These are phyloP conservation scores for Xylaria intraflava DNA, from an alignment of 495 filamentous ascomycete genomes.

Conservation along the genomic window DNA sequence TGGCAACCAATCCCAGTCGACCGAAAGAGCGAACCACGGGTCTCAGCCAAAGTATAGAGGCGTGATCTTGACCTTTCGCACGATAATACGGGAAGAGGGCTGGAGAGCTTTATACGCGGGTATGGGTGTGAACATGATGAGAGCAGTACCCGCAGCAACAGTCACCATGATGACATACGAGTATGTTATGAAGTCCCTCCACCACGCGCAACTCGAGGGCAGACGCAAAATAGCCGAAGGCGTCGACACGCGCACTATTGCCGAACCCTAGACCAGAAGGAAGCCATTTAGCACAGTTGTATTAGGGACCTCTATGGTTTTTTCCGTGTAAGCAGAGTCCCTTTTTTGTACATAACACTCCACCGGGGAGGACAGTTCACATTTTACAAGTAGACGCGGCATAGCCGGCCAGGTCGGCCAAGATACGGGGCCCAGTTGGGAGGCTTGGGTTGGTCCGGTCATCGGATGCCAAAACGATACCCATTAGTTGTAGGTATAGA, in stretches of 20 bases:
- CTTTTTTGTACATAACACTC: slow-evolving; percentile 6
- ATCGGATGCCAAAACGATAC: slow-evolving; percentile 7
- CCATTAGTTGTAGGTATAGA: slow-evolving; percentile 10
- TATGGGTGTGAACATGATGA: slow-evolving; percentile 96
- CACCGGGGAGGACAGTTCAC: not conserved
- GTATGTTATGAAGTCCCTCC: slow-evolving; percentile 58
- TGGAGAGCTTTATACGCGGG: slow-evolving; percentile 97
- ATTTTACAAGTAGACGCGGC: not conserved
- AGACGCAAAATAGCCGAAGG: slow-evolving; percentile 12
- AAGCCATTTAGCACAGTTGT: not conserved
- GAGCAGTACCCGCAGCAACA: slow-evolving; percentile 88
- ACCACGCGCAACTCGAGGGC: slow-evolving; percentile 27
- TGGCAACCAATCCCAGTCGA: slow-evolving; percentile 24
- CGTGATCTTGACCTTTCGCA: slow-evolving; percentile 71
- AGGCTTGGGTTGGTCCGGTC: not conserved
- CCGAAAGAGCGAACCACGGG: slow-evolving; percentile 16
- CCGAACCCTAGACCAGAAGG: slow-evolving; percentile 1
- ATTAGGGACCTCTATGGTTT: not conserved
- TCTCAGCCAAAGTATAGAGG: slow-evolving; percentile 67
- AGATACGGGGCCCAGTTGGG: not conserved
- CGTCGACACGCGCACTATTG: slow-evolving; percentile 1
- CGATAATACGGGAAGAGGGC: slow-evolving; percentile 83
- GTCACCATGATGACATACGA: slow-evolving; percentile 98
- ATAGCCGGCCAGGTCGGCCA: not conserved
- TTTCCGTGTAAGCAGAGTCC: slow-evolving; percentile 5